Base-by-base conservation (phyloP, 129 eudicot genomes). In the Deinandra increscens region DNA sequence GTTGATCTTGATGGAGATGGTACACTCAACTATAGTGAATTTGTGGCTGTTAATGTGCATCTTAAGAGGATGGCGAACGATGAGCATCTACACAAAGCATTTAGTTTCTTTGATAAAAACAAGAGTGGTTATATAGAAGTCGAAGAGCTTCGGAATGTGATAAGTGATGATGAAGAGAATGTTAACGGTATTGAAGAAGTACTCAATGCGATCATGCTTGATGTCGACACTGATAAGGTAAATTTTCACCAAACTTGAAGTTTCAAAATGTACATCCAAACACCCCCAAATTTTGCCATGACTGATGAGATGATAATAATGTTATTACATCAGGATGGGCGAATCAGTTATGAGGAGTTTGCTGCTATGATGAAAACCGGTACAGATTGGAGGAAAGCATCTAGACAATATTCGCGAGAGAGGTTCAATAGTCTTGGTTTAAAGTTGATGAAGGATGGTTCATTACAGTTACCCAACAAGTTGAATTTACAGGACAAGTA, bases 341-440 rank as follows among this genome's bases (percentile, higher is more conserved):
- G 88, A 33, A 89, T 89, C 44, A 89, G 96, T 79, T 89, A 80
- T 5, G 93, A 84, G 36, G 96, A 89, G 77, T 89, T 89, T 80
- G 86, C 81, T 65, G 72, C 90, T 17, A 89, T 89, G 96, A 89
- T 89, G 96, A 89, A 89, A 69, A 86, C 96, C 1, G 96, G 93
- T 42, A 89, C 93, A 2, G 96, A 89, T 77, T 84, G 96, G 96
- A 82, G 96, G 70, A 89, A 89, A 76, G 90, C 90, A 39, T 89
- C 96, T 0, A 79, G 94, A 43, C 97, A 90, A 68, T 90, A 86
- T 81, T 89, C 93, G 14, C 74, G 96, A 38, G 93, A 86, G 55
- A 79, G 82, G 19, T 86, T 84, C 45, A 84, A 84, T 73, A 86
- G 82, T 78, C 86, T 89, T 39, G 82, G 93, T 76, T 60, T 86